These are phyloP conservation scores for Triadica sebifera DNA, from an alignment of 345 rosid genomes.

Conservation along the genomic window DNA sequence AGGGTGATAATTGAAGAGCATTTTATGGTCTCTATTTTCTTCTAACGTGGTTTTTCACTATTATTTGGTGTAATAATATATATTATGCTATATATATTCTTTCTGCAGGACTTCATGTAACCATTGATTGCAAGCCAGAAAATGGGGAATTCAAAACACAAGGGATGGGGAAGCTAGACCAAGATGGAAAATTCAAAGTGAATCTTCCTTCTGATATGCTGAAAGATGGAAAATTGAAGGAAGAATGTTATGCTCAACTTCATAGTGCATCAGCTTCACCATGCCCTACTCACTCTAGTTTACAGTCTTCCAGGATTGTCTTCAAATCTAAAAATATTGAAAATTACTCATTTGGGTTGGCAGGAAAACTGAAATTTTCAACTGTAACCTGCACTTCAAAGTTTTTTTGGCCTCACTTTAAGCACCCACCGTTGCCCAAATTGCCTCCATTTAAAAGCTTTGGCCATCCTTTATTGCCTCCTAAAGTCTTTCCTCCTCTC, in stretches of 20 bases:
- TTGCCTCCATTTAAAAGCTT: slow-evolving; percentile 36
- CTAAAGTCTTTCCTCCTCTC: slow-evolving; percentile 18
- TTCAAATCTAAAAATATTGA: slow-evolving; percentile 37
- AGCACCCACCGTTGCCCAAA: slow-evolving; percentile 36
- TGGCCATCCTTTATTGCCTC: slow-evolving; percentile 23
- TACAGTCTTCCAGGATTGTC: slow-evolving; percentile 56
- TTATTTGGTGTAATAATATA: too few species aligned
- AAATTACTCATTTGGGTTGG: slow-evolving; percentile 52
- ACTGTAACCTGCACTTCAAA: slow-evolving; percentile 58
- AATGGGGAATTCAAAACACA: slow-evolving; percentile 53
- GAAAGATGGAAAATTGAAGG: slow-evolving; percentile 52
- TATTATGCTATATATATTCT: too few species aligned
- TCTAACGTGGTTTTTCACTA: too few species aligned
- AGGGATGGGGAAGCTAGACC: slow-evolving; percentile 57
- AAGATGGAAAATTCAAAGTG: slow-evolving; percentile 60
- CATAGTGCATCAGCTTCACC: slow-evolving; percentile 56
- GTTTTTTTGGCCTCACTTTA: slow-evolving; percentile 47
- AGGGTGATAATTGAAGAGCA: too few species aligned
- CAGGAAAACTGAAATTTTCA: slow-evolving; percentile 60
- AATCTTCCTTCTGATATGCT: slow-evolving; percentile 49
- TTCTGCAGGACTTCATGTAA: slow-evolving; percentile 61
- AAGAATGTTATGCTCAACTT: slow-evolving; percentile 86
- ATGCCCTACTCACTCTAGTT: slow-evolving; percentile 57
- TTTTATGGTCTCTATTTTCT: too few species aligned
- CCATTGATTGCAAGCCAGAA: slow-evolving; percentile 60